A percentile compares a stretch with the other conserved stretches of the same genome.
These are phyloP conservation scores for Kickxella alabastrina DNA, from an alignment of 192 early-diverging fungal species.

Conservation along the genomic window DNA sequence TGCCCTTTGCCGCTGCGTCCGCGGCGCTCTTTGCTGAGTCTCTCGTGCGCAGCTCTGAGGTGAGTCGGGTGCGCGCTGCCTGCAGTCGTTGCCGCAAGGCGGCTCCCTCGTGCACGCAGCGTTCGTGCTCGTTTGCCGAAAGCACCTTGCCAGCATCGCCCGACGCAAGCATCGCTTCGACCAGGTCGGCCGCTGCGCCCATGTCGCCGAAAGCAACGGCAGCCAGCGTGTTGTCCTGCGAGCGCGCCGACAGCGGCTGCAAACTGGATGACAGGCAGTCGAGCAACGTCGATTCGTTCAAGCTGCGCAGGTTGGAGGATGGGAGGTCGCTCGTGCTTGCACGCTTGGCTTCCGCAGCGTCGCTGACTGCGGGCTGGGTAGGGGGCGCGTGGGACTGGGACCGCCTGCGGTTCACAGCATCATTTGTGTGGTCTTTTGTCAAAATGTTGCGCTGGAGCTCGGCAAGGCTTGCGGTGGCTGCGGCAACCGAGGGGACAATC, in stretches of 20 bases:
- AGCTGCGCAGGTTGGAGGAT: not conserved
- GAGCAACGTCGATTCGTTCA: conserved; percentile 2
- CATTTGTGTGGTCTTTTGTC: not conserved
- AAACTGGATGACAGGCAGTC: conserved; percentile 1
- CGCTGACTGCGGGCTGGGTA: not conserved
- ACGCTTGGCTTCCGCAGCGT: not conserved
- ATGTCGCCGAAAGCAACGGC: not conserved
- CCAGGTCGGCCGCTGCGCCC: conserved; percentile 7
- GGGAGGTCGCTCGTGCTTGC: not conserved
- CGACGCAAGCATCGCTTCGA: conserved; percentile 12
- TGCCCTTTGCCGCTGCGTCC: conserved; percentile 9
- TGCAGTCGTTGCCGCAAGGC: conserved; percentile 22
- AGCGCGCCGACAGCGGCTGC: not conserved
- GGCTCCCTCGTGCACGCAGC: conserved; percentile 20
- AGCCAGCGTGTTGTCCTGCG: no score
- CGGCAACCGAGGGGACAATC: conserved; percentile 17
- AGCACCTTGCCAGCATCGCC: conserved; percentile 12
- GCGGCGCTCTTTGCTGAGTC: conserved; percentile 29
- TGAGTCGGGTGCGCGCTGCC: conserved; percentile 18
- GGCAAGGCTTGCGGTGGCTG: conserved; percentile 14
- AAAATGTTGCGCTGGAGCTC: conserved; percentile 33
- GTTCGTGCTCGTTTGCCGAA: conserved; percentile 25
- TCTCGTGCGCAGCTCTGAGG: conserved; percentile 21
- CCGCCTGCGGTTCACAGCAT: not conserved
- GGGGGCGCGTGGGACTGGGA: conserved; percentile 18